Evolutionary conservation across 2,329 filamentous ascomycete genomes (phyloP).

Genomic region (Fusarium algeriense): DNA sequence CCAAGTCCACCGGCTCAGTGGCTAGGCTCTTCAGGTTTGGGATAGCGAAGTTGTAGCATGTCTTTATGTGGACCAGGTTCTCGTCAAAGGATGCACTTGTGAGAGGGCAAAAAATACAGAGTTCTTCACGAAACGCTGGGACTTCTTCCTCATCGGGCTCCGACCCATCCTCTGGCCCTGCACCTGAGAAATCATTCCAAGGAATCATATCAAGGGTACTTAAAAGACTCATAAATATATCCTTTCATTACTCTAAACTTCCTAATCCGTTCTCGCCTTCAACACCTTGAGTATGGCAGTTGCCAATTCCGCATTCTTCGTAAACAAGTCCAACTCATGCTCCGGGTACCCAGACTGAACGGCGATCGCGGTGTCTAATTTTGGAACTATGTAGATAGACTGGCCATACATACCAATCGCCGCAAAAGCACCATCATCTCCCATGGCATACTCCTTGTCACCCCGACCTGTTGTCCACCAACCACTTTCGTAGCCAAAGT

Average conservation of each 20-base stretch:
- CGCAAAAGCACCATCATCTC: slow-evolving; percentile 24
- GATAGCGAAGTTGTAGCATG: slow-evolving; percentile 60
- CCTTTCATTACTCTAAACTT: background rate
- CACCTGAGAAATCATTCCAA: too few species aligned
- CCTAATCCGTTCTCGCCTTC: background rate
- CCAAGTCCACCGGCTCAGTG: slow-evolving; percentile 60
- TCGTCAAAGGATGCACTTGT: slow-evolving; percentile 45
- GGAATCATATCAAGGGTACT: background rate
- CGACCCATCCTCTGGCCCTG: rapidly evolving
- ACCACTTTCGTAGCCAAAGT: slow-evolving; percentile 33
- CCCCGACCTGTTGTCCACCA: slow-evolving; percentile 35
- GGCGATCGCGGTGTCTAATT: slow-evolving; percentile 16
- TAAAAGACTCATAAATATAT: background rate
- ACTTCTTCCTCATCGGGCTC: background rate
- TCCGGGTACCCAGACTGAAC: slow-evolving; percentile 38
- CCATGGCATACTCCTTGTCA: slow-evolving; percentile 4
- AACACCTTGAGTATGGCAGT: slow-evolving; percentile 22
- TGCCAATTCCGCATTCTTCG: slow-evolving; percentile 26
- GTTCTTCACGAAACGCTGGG: background rate
- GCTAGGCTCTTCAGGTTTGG: slow-evolving; percentile 54
- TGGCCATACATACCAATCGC: slow-evolving; percentile 37
- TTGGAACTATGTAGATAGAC: slow-evolving; percentile 27
- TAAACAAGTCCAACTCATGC: slow-evolving; percentile 31
- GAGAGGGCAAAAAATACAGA: slow-evolving; percentile 13
- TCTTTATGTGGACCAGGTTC: slow-evolving; percentile 63